Evolutionary conservation across 257 asterid genomes (phyloP).

Genomic region (Solanum infundibuliforme): DNA sequence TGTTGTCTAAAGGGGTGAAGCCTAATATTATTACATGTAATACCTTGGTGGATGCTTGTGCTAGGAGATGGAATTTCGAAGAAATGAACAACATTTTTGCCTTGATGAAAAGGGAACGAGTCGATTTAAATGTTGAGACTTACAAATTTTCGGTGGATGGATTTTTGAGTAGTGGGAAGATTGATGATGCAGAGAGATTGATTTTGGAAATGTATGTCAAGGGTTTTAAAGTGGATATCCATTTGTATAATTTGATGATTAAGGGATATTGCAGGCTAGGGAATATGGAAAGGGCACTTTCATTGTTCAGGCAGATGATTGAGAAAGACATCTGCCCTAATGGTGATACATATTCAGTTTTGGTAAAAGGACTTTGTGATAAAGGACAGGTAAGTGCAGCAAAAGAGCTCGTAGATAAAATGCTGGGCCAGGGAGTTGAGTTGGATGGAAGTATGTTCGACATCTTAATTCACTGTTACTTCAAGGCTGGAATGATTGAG

Average conservation of each 20-base stretch:
- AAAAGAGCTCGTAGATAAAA: slow-evolving; percentile 11
- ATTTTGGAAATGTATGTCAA: slow-evolving; percentile 26
- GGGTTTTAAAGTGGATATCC: slow-evolving; percentile 16
- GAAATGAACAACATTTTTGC: slow-evolving; percentile 14
- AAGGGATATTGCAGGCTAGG: slow-evolving; percentile 29
- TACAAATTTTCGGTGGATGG: slow-evolving; percentile 23
- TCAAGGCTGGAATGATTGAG: slow-evolving; percentile 4
- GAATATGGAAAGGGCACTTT: slow-evolving; percentile 9
- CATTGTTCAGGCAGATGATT: slow-evolving; percentile 8
- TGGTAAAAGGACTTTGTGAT: slow-evolving; percentile 15
- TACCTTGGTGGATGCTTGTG: slow-evolving; percentile 23
- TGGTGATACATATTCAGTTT: slow-evolving; percentile 15
- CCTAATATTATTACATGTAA: slow-evolving; percentile 32
- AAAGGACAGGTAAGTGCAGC: slow-evolving; percentile 7
- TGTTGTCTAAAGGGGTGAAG: slow-evolving; percentile 17
- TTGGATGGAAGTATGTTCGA: slow-evolving; percentile 7
- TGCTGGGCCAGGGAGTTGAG: slow-evolving; percentile 13
- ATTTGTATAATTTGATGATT: slow-evolving; percentile 20
- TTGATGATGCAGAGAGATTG: slow-evolving; percentile 21
- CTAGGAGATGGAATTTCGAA: slow-evolving; percentile 31
- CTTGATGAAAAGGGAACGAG: slow-evolving; percentile 18
- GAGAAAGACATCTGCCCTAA: slow-evolving; percentile 5
- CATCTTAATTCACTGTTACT: slow-evolving; percentile 8
- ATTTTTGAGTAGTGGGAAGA: slow-evolving; percentile 28
- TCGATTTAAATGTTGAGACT: slow-evolving; percentile 21